Base-by-base conservation (phyloP, 345 rosid species). In the Psidium friedrichsthalianum region DNA sequence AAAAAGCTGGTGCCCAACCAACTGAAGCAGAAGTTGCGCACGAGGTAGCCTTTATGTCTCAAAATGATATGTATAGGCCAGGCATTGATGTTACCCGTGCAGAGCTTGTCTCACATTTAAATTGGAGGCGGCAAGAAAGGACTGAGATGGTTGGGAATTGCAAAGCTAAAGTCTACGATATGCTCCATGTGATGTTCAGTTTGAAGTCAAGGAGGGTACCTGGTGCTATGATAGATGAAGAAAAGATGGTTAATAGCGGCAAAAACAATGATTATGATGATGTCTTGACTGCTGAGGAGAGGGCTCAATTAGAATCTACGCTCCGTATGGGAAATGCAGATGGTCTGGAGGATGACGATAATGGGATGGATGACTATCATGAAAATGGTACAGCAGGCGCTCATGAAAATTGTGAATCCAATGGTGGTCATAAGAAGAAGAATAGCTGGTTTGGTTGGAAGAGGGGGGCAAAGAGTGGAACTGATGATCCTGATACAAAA, bases 51-150 rank as follows among this genome's bases (percentile, higher is more conserved):
- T 85, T 93, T 88, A 95, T 97, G 99, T 97, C 99, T 82, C 97
- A 97, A 92, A 97, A 98, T 86, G 95, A 95, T 74, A 97, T 96
- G 98, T 97, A 92, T 88, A 94, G 99, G 88, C 99, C 99, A 44
- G 98, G 99, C n/a, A 96, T 97, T 82, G 98, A 97, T 89, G 99
- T 97, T 27, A 95, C 99, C 83, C 98, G 95, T 86, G 99, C 99
- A 83, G 99, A 95, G 88, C 95, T 97, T 84, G 89, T 94, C 87
- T 92, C 99, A 47, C 98, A 95, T 87, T 85, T 94, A 86, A 97
- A 94, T 85, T 97, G 99, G 99, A 96, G 99, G 91, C 90, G 99
- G 82, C 99, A 95, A 84, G 99, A 97, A 90, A 95, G 95, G 87
- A 93, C 98, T 1, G 99, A 97, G 89, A 92, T 91, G 93, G 98